phyloP scores from a whole-genome alignment of 2,329 filamentous ascomycete species.

The Aschersonia sp. region DNA sequence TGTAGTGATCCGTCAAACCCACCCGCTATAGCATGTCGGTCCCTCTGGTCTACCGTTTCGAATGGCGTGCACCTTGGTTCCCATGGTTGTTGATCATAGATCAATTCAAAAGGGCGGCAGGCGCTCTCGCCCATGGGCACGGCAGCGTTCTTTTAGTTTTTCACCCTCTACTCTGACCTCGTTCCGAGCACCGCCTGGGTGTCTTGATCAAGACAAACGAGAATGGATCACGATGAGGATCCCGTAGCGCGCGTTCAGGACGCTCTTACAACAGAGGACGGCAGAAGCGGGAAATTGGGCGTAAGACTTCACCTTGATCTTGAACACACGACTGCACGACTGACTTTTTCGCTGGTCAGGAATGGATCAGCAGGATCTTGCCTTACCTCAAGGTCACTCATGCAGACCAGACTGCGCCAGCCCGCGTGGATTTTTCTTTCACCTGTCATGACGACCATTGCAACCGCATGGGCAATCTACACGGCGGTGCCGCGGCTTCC shows the following conservation, averaged over 20 bases:
- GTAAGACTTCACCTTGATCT: constrained; percentile 8
- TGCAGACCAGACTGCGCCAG: constrained; percentile 15
- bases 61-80: too few relatives aligned
- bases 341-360: constrained; percentile 14
- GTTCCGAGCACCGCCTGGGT: too few relatives aligned
- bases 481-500: constrained; percentile 49
- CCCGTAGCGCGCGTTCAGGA: constrained; percentile 15
- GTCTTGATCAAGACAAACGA: too few relatives aligned
- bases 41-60: too few relatives aligned
- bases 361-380: constrained; percentile 28
- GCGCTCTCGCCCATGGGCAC: too few relatives aligned
- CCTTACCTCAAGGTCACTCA: constrained; percentile 26
- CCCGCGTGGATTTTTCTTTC: constrained; percentile 30
- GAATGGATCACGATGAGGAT: constrained; percentile 2
- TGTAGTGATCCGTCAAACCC: too few relatives aligned
- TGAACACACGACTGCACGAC: neutral
- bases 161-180: too few relatives aligned
- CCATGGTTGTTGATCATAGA: too few relatives aligned
- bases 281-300: constrained; percentile 14
- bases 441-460: constrained; percentile 34
- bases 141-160: too few relatives aligned
- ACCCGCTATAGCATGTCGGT: too few relatives aligned
- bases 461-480: constrained; percentile 39
- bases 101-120: too few relatives aligned
- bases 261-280: constrained; percentile 16